A percentile compares a stretch with the other conserved stretches of the same genome.
phyloP scores from a whole-genome alignment of 2,329 filamentous ascomycete species.

The Clarireedia monteithiana region DNA sequence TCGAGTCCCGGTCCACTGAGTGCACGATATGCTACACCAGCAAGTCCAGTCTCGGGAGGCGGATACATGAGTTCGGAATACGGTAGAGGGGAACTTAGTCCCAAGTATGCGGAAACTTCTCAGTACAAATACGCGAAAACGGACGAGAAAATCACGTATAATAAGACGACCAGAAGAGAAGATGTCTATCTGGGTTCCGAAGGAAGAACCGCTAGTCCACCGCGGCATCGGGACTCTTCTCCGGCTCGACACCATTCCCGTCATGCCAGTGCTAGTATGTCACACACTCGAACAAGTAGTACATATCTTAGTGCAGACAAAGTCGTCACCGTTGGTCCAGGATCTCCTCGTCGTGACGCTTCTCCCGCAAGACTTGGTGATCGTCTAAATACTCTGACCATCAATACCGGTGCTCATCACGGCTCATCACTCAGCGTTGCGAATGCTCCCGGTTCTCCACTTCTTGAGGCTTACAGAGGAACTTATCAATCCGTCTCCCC shows the following conservation, averaged over 20 bases:
- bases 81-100: background rate
- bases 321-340: constrained; percentile 26
- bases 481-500: constrained; percentile 93
- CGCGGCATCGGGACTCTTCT: constrained; percentile 7
- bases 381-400: constrained; percentile 26
- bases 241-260: background rate
- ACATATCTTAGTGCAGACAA: constrained; percentile 16
- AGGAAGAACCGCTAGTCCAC: constrained; percentile 13
- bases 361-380: constrained; percentile 23
- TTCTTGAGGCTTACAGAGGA: constrained; percentile 86
- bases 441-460: constrained; percentile 66
- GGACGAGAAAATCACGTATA: constrained; percentile 30
- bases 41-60: background rate
- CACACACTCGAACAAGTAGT: constrained; percentile 10
- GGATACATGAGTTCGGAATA: background rate
- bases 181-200: constrained; percentile 9
- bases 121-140: constrained; percentile 34
- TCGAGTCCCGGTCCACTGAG: background rate
- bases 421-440: constrained; percentile 35
- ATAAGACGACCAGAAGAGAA: constrained; percentile 15
- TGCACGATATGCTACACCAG: background rate
- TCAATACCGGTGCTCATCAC: constrained; percentile 19
- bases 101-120: constrained; percentile 25
- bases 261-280: constrained; percentile 9
- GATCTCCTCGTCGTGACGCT: constrained; percentile 16